These are phyloP conservation scores for Saccharum officinarum DNA, from an alignment of 176 grass and related monocot genomes.

Conservation along the genomic window DNA sequence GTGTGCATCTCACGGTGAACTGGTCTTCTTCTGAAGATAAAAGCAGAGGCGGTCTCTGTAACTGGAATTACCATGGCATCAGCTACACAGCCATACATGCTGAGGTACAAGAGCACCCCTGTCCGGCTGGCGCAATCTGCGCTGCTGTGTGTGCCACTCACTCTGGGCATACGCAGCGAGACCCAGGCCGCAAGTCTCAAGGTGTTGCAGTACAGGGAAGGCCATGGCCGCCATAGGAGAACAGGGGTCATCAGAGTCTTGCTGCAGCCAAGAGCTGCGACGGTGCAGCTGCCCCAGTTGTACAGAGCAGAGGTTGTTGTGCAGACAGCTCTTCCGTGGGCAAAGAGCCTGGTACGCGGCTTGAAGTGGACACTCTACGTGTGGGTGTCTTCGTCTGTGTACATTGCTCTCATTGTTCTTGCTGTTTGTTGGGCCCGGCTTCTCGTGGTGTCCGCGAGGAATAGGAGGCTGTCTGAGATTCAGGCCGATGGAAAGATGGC, in stretches of 20 bases:
- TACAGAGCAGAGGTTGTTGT: constrained; percentile 32
- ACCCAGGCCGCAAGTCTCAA: constrained; percentile 26
- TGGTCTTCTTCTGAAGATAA: not conserved
- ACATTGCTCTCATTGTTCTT: not conserved
- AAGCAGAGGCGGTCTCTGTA: constrained; percentile 32
- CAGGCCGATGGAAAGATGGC: not conserved
- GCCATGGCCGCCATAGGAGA: constrained; percentile 22
- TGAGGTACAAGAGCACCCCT: constrained; percentile 37
- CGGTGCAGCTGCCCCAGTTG: constrained; percentile 35
- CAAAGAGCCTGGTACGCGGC: constrained; percentile 5
- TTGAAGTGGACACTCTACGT: constrained; percentile 43
- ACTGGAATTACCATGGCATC: constrained; percentile 26
- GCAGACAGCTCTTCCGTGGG: constrained; percentile 36
- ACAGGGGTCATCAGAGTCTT: constrained; percentile 19
- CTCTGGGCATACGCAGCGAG: constrained; percentile 33
- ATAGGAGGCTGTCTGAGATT: constrained; percentile 2
- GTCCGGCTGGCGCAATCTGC: constrained; percentile 28
- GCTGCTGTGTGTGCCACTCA: constrained; percentile 27
- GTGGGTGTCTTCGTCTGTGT: constrained; percentile 37
- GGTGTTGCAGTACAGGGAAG: constrained; percentile 36
- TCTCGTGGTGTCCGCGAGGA: not conserved
- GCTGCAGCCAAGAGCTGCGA: constrained; percentile 41
- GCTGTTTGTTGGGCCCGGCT: not conserved
- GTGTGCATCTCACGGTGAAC: not conserved
- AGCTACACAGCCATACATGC: constrained; percentile 32